Conservation (phyloP, 176 grass and related monocot species). For the Triticum aestivum region DNA sequence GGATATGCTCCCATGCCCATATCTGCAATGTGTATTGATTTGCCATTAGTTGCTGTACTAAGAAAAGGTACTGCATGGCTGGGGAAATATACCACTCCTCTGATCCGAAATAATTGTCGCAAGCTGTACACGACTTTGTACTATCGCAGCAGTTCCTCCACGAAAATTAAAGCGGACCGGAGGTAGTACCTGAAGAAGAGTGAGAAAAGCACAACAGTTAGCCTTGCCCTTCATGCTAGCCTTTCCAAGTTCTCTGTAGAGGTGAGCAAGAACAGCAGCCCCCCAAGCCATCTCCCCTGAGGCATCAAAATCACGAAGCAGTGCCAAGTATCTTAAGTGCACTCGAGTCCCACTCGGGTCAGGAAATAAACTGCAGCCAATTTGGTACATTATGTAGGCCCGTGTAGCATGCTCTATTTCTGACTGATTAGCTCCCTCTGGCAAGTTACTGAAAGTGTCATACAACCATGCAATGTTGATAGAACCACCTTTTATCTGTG, state of each 20-base stretch:
- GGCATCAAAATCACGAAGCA: slow-evolving; percentile 47
- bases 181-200: slow-evolving; percentile 42
- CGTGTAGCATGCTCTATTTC: slow-evolving; percentile 36
- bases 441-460: slow-evolving; percentile 40
- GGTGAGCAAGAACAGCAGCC: slow-evolving; percentile 48
- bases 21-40: slow-evolving; percentile 22
- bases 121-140: too few species aligned
- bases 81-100: not conserved
- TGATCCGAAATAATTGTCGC: too few species aligned
- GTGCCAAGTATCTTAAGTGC: slow-evolving; percentile 46
- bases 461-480: slow-evolving; percentile 48
- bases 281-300: slow-evolving; percentile 53
- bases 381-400: slow-evolving; percentile 54
- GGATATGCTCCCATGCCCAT: slow-evolving; percentile 60
- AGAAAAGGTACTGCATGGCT: not conserved
- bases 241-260: slow-evolving; percentile 58
- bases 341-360: slow-evolving; percentile 51
- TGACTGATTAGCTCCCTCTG: slow-evolving; percentile 26
- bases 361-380: slow-evolving; percentile 56
- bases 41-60: not conserved
- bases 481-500: slow-evolving; percentile 47
- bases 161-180: too few species aligned
- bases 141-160: too few species aligned
- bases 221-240: slow-evolving; percentile 52
- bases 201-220: slow-evolving; percentile 49